Conservation (phyloP, 2,329 filamentous ascomycete species). For the Diaporthe amygdali region DNA sequence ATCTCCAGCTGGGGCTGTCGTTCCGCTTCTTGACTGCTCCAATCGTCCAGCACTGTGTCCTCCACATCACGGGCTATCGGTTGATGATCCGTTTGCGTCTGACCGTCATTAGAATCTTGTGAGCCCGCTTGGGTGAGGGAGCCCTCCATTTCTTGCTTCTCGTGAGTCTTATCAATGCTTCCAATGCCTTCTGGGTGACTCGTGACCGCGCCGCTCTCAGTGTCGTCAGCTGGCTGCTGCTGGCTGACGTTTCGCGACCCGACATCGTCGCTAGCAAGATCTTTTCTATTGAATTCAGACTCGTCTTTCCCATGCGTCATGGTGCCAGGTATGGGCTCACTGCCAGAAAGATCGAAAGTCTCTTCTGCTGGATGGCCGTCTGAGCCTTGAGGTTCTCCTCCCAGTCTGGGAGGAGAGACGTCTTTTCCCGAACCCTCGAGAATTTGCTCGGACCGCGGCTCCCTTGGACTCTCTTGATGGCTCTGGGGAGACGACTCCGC, state of each 20-base stretch:
- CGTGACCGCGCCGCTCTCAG: too few species aligned
- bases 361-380: slow-evolving; percentile 16
- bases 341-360: slow-evolving; percentile 19
- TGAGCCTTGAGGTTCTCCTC: background rate
- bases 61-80: background rate
- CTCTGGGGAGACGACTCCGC: background rate
- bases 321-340: slow-evolving; percentile 25
- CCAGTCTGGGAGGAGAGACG: background rate
- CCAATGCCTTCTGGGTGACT: background rate
- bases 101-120: background rate
- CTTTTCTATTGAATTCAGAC: background rate
- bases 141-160: background rate
- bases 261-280: background rate
- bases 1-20: background rate
- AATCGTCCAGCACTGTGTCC: background rate
- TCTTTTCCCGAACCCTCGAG: slow-evolving; percentile 17
- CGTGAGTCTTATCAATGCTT: background rate
- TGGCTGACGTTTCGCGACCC: background rate
- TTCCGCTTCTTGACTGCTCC: background rate
- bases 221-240: background rate
- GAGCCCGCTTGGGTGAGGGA: background rate
- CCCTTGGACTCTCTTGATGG: background rate
- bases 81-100: background rate
- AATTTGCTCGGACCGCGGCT: background rate
- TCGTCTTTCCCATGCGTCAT: slow-evolving; percentile 26